Evolutionary conservation across 2,329 filamentous ascomycete species (phyloP), one percentile per base, ranked within the genome.

Genomic region (Eutypella sp.): DNA sequence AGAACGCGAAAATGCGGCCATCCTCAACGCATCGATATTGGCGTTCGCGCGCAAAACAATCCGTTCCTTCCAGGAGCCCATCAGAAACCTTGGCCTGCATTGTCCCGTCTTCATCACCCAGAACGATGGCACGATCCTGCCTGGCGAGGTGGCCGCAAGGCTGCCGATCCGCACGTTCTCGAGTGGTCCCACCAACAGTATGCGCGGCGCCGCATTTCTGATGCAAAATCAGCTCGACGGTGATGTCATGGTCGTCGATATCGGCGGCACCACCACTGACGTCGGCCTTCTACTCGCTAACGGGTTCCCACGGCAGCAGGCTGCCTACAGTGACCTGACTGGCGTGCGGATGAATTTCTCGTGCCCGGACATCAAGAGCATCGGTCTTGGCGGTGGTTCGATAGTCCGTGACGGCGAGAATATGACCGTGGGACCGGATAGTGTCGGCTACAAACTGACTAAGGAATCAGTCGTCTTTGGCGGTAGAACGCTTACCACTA

Each of bases 211-310:
- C 2, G 82, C 81, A 0, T 84, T 82, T 45, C 63, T 87, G 10
- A 66, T 70, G 0, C 65, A 70, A 33, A 58, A 60, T 2, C 47
- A 57, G 19, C 43, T 56, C 13, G 52, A 62, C 2, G 64, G 72
- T 45, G 62, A 67, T 0, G 64, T 73, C 53, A 78, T 85, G 67
- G 81, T 85, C 0, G 75, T 85, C 2, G 82, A 86, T 54, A 78
- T 86, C 44, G 82, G 82, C 1, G 82, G 82, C 3, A 86, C 82
- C 0, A 85, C 82, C 0, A 78, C 80, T 0, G 82, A 85, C 52
- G 78, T 84, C 10, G 81, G 82, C 0, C 61, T 83, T 0, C 60
- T 86, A 3, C 69, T 81, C 6, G 69, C 75, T 0, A 84, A 76
- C 41, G 82, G 82, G 0, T 82, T 85, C 41, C 83, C 82, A 0